These are phyloP conservation scores for Candida piceae DNA, from an alignment of 805 yeast species.

Conservation along the genomic window DNA sequence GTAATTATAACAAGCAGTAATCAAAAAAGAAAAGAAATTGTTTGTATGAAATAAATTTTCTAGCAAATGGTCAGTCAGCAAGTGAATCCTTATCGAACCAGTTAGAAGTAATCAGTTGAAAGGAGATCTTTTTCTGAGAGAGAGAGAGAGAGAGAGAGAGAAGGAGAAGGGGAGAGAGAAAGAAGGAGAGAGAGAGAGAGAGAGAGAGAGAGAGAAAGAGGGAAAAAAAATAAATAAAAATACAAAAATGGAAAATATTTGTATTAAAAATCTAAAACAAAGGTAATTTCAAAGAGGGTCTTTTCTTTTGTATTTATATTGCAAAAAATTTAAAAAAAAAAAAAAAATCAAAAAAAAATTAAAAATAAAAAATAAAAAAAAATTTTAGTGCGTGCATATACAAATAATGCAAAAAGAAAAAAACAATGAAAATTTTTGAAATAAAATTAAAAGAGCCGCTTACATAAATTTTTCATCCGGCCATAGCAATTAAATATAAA, in stretches of 20 bases:
- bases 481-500: no score
- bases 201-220: slow-evolving; percentile 24
- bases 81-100: slow-evolving; percentile 2
- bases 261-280: slow-evolving; percentile 1
- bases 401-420: no score
- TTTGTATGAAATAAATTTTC: background rate
- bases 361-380: no score
- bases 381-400: no score
- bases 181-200: no score
- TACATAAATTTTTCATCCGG: no score
- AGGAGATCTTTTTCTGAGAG: slow-evolving; percentile 34
- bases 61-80: background rate
- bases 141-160: slow-evolving; percentile 32
- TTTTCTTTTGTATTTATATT: background rate
- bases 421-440: no score
- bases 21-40: background rate
- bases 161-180: slow-evolving; percentile 17
- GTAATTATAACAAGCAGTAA: background rate
- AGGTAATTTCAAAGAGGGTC: background rate
- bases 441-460: no score
- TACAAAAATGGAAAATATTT: slow-evolving; percentile 2
- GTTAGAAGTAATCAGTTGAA: slow-evolving; percentile 15
- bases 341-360: slow-evolving; percentile 1
- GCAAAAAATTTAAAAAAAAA: background rate
- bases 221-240: slow-evolving; percentile 9